phyloP scores from a whole-genome alignment of 2,329 filamentous ascomycete species.

The Aspergillus felis region DNA sequence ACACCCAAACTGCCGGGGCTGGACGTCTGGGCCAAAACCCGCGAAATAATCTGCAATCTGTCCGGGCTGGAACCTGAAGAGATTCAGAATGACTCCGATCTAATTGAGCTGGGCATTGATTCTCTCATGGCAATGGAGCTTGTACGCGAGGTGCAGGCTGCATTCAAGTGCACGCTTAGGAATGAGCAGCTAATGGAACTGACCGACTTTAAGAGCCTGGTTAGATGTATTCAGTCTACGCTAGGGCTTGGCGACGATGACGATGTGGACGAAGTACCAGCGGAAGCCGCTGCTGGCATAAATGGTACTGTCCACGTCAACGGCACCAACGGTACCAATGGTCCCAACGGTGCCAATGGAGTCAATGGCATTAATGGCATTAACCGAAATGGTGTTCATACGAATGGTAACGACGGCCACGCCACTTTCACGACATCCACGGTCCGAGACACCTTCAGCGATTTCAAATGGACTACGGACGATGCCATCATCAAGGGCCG shows the following conservation, averaged over 20 bases:
- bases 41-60: constrained; percentile 3
- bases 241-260: constrained; percentile 1
- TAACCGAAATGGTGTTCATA: background rate
- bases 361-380: constrained; percentile 5
- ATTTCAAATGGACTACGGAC: constrained; percentile 17
- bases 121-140: constrained; percentile 50
- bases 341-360: constrained; percentile 3
- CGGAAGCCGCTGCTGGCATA: background rate
- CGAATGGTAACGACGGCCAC: background rate
- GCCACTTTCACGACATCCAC: background rate
- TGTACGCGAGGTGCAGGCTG: constrained; percentile 36
- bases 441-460: constrained; percentile 22
- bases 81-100: constrained; percentile 32
- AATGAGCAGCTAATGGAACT: constrained; percentile 24
- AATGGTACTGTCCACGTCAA: background rate
- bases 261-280: background rate
- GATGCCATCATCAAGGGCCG: background rate
- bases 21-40: background rate
- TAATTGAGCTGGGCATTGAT: constrained; percentile 47
- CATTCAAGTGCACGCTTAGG: constrained; percentile 31
- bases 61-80: constrained; percentile 37
- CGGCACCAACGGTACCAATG: background rate
- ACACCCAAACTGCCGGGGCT: background rate
- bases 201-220: constrained; percentile 23
- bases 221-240: constrained; percentile 16